These are phyloP conservation scores for Globisporangium lucens DNA, from an alignment of 352 stramenopile genomes.

Conservation along the genomic window DNA sequence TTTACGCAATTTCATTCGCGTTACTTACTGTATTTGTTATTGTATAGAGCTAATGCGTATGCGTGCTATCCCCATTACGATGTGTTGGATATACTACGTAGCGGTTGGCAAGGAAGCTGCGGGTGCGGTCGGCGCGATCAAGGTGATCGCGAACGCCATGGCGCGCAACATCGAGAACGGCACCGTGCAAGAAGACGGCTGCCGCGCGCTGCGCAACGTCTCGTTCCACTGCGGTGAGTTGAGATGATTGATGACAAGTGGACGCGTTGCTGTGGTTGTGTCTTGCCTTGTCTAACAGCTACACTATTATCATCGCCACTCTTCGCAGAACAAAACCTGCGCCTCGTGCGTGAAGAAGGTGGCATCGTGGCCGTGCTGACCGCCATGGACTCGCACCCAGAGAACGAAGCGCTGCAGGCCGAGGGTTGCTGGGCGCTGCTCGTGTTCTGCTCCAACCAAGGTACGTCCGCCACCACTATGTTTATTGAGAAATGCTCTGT, in stretches of 20 bases:
- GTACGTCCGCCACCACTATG: conserved; percentile 17
- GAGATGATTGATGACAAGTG: neutral
- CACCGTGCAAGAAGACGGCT: conserved; percentile 64
- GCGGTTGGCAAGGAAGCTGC: conserved; percentile 66
- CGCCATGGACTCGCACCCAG: conserved; percentile 58
- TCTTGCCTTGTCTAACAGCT: neutral
- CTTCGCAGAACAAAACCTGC: conserved; percentile 43
- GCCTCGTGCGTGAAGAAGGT: conserved; percentile 54
- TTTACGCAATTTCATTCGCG: neutral
- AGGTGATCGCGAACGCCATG: conserved; percentile 64
- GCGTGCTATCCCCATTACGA: too few relatives aligned
- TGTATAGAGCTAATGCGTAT: neutral
- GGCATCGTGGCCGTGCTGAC: conserved; percentile 59
- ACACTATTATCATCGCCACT: neutral
- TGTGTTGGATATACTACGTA: conserved; percentile 14
- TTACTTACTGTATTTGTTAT: too few relatives aligned
- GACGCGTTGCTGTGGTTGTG: neutral
- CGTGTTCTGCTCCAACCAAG: conserved; percentile 80
- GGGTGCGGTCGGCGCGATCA: conserved; percentile 49
- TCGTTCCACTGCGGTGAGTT: conserved; percentile 58
- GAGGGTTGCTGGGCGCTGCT: conserved; percentile 75
- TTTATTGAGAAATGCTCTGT: neutral
- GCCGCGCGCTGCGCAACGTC: conserved; percentile 73
- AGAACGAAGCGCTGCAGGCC: conserved; percentile 65
- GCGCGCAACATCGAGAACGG: conserved; percentile 58